Conservation (phyloP, 257 asterid species). For the Nicotiana tabacum region DNA sequence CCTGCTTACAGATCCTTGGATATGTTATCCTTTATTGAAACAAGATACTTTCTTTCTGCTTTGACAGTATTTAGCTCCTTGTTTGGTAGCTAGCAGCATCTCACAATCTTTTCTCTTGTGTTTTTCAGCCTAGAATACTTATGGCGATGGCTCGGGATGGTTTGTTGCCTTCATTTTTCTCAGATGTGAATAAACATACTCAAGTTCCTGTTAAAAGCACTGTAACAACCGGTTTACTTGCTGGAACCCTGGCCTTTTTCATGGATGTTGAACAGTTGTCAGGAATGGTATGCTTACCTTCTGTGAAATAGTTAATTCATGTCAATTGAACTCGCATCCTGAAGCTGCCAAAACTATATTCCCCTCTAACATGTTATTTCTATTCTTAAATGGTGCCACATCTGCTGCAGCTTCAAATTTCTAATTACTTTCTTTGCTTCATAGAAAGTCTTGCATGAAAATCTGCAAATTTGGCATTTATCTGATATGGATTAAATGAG, state of each 20-base stretch:
- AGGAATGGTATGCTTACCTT: slow-evolving; percentile 65
- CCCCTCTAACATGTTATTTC: background rate
- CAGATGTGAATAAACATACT: slow-evolving; percentile 58
- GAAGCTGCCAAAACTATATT: no score
- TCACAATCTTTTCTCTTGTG: background rate
- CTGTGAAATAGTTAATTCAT: background rate
- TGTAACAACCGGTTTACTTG: slow-evolving; percentile 58
- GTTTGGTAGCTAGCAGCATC: background rate
- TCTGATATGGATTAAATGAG: background rate
- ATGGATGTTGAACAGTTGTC: slow-evolving; percentile 93
- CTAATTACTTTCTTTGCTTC: background rate
- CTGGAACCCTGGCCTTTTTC: slow-evolving; percentile 75
- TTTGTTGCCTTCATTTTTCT: slow-evolving; percentile 84
- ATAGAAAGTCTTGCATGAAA: background rate
- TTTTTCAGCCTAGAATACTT: slow-evolving; percentile 74
- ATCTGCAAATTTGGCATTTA: no score
- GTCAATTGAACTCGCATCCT: background rate
- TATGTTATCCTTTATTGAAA: background rate
- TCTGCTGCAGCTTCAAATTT: background rate
- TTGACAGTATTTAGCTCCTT: background rate
- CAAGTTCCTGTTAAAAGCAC: slow-evolving; percentile 91
- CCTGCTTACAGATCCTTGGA: background rate
- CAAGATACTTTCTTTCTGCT: background rate
- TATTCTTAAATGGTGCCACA: background rate
- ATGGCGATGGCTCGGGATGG: slow-evolving; percentile 99